These are phyloP conservation scores for Pseudocercospora pini-densiflorae DNA, from an alignment of 2,329 filamentous ascomycete genomes.

Conservation along the genomic window DNA sequence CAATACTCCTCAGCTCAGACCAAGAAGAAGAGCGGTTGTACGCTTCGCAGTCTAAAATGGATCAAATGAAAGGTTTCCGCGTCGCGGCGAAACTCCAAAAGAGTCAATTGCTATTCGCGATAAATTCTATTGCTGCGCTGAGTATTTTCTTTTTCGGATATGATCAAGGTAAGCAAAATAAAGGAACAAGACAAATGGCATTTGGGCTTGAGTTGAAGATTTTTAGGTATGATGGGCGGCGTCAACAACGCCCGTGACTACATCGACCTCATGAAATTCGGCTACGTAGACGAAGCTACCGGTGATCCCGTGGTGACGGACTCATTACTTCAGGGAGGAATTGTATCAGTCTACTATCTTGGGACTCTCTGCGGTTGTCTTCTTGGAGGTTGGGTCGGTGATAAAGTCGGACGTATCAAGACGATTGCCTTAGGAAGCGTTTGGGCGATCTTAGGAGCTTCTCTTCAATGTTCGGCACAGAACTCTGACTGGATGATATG, in stretches of 20 bases:
- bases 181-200: too few species aligned
- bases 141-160: slow-evolving; percentile 70
- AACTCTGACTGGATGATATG: slow-evolving; percentile 68
- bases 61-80: slow-evolving; percentile 33
- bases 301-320: slow-evolving; percentile 58
- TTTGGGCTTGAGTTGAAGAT: too few species aligned
- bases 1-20: background rate
- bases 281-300: slow-evolving; percentile 54
- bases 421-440: slow-evolving; percentile 64
- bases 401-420: slow-evolving; percentile 65
- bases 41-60: slow-evolving; percentile 17
- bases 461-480: slow-evolving; percentile 67
- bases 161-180: slow-evolving; percentile 38
- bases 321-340: slow-evolving; percentile 66
- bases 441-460: slow-evolving; percentile 56
- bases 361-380: slow-evolving; percentile 68
- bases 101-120: slow-evolving; percentile 60
- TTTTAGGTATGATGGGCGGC: slow-evolving; percentile 61
- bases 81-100: slow-evolving; percentile 55
- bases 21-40: background rate
- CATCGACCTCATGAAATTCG: slow-evolving; percentile 67
- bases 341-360: slow-evolving; percentile 62
- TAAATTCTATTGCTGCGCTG: slow-evolving; percentile 66
- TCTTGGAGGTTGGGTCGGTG: slow-evolving; percentile 66
- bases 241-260: slow-evolving; percentile 70